Conservation (phyloP, 331 rosid species). For the Rosa hybrid region DNA sequence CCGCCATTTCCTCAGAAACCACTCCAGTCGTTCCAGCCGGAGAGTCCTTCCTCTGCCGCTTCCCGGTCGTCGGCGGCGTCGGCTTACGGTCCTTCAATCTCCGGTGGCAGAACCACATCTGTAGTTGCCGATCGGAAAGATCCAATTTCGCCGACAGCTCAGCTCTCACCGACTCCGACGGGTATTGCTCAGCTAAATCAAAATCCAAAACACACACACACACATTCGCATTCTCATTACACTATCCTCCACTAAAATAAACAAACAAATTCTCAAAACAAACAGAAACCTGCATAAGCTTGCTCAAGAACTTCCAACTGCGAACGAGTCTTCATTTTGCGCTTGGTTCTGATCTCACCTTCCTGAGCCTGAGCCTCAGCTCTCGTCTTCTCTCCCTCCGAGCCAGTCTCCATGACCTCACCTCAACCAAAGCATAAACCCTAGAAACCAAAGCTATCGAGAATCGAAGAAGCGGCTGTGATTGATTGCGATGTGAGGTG, state of each 20-base stretch:
- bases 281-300: slow-evolving; percentile 53
- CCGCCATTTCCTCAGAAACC: slow-evolving; percentile 37
- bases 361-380: slow-evolving; percentile 17
- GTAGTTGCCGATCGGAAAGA: slow-evolving; percentile 76
- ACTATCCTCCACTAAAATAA: not conserved
- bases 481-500: slow-evolving; percentile 52
- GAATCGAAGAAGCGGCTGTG: slow-evolving; percentile 20
- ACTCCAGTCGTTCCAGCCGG: slow-evolving; percentile 13
- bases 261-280: not conserved
- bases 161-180: slow-evolving; percentile 58
- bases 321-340: slow-evolving; percentile 74
- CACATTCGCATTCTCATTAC: slow-evolving; percentile 6
- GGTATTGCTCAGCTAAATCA: slow-evolving; percentile 56
- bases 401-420: slow-evolving; percentile 54
- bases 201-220: not conserved
- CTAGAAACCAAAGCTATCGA: slow-evolving; percentile 21
- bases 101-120: slow-evolving; percentile 93
- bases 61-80: not conserved
- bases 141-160: slow-evolving; percentile 57
- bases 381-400: slow-evolving; percentile 56
- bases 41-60: slow-evolving; percentile 39
- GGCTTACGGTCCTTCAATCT: slow-evolving; percentile 66
- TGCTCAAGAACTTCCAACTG: slow-evolving; percentile 68
- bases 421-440: not conserved
- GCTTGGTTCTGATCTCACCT: slow-evolving; percentile 61